Percentiles rank a stretch among this genome's conserved stretches.
These are phyloP conservation scores for Cordyceps tenuipes DNA, from an alignment of 2,329 filamentous ascomycete genomes.

Conservation along the genomic window DNA sequence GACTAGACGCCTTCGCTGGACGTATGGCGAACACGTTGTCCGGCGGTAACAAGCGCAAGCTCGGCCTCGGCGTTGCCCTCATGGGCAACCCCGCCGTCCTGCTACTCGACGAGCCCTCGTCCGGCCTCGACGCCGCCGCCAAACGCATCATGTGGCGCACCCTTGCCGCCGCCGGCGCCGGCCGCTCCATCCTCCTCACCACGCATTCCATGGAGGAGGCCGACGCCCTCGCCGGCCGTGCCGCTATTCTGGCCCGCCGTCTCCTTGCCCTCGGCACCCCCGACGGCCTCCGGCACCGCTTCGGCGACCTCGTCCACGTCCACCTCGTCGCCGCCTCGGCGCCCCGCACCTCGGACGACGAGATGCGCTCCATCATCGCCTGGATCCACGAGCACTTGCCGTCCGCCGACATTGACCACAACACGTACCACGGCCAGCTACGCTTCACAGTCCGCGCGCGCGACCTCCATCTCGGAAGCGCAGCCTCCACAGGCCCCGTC, in stretches of 20 bases:
- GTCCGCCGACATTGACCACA: conserved; percentile 59
- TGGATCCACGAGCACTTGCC: conserved; percentile 60
- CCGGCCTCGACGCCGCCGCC: conserved; percentile 80
- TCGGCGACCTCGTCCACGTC: conserved; percentile 72
- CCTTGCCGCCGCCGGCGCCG: conserved; percentile 61
- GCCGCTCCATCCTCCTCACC: conserved; percentile 77
- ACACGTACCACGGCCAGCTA: conserved; percentile 77
- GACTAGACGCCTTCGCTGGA: conserved; percentile 59
- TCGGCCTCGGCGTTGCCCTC: conserved; percentile 79
- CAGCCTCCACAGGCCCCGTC: neutral
- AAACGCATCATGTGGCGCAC: conserved; percentile 94
- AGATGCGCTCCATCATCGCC: conserved; percentile 55
- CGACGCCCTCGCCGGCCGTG: conserved; percentile 73
- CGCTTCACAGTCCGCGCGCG: conserved; percentile 66
- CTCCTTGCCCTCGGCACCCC: conserved; percentile 81
- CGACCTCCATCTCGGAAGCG: conserved; percentile 21
- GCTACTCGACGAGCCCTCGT: conserved; percentile 81
- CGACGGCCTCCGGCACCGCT: conserved; percentile 61
- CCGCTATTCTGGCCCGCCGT: conserved; percentile 74
- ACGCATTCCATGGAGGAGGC: conserved; percentile 96
- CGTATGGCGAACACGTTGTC: conserved; percentile 74
- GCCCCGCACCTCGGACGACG: conserved; percentile 60
- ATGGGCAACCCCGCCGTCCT: conserved; percentile 88
- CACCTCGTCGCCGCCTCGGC: conserved; percentile 71
- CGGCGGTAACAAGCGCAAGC: conserved; percentile 89